Evolutionary conservation across 257 asterid species (phyloP).

Genomic region (Cinchona pubescens): DNA sequence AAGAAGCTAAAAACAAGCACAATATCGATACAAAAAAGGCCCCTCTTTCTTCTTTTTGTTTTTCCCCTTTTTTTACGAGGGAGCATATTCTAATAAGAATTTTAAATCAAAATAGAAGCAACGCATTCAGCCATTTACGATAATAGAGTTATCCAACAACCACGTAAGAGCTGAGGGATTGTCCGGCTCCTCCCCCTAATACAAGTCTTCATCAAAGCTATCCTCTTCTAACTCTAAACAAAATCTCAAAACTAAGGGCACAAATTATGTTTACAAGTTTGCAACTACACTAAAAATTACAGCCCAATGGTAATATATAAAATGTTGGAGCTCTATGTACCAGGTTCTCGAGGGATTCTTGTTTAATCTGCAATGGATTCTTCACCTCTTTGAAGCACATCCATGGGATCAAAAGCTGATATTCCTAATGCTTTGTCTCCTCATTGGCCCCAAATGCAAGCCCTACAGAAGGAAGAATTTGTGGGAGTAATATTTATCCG

Average conservation of each 20-base stretch:
- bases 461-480: conserved; percentile 36
- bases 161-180: neutral
- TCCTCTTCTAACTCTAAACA: conserved; percentile 3
- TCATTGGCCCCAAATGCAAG: conserved; percentile 79
- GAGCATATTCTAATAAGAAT: no score
- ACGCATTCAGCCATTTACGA: neutral
- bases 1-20: no score
- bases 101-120: no score
- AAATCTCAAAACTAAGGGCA: conserved; percentile 10
- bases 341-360: neutral
- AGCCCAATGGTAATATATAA: neutral
- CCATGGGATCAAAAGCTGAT: neutral
- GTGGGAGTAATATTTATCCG: neutral
- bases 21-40: no score
- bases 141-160: conserved; percentile 1
- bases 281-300: conserved; percentile 14
- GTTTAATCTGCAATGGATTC: neutral
- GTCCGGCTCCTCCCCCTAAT: conserved; percentile 8
- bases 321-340: conserved; percentile 4
- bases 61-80: no score
- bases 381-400: neutral
- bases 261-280: conserved; percentile 12
- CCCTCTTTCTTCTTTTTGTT: no score
- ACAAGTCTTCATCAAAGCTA: conserved; percentile 15
- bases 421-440: neutral